Percentiles rank a stretch among this genome's conserved stretches.
Evolutionary conservation across 768 basidiomycete genomes (phyloP).

Genomic region (Leccinum obscurum): DNA sequence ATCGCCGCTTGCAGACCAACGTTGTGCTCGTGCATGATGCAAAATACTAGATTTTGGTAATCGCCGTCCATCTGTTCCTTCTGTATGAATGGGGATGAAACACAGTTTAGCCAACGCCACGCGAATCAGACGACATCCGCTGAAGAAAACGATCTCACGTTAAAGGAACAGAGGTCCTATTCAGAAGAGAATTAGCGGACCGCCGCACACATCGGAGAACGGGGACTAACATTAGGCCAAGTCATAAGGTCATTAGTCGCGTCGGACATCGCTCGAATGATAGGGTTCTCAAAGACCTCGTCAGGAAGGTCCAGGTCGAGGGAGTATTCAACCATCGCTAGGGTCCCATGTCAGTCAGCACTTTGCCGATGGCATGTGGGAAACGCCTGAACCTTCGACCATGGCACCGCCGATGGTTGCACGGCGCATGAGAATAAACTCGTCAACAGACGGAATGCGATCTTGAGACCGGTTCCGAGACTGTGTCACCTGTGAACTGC

Average conservation of each 20-base stretch:
- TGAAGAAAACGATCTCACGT: slow-evolving; percentile 22
- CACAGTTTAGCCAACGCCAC: slow-evolving; percentile 6
- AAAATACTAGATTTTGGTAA: slow-evolving; percentile 42
- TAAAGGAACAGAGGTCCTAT: slow-evolving; percentile 32
- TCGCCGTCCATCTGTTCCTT: slow-evolving; percentile 42
- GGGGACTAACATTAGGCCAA: slow-evolving; percentile 39
- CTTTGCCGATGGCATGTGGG: neutral
- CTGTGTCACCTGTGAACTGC: slow-evolving; percentile 37
- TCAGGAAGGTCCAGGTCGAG: slow-evolving; percentile 39
- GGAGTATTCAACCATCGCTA: slow-evolving; percentile 39
- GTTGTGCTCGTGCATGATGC: slow-evolving; percentile 37
- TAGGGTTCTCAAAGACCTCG: slow-evolving; percentile 35
- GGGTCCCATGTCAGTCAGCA: slow-evolving; percentile 4
- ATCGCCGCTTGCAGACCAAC: slow-evolving; percentile 36
- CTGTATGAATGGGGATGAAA: slow-evolving; percentile 17
- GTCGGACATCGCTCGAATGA: slow-evolving; percentile 39
- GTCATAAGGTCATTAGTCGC: slow-evolving; percentile 43
- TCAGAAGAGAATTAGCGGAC: slow-evolving; percentile 13
- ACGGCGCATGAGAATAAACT: slow-evolving; percentile 39
- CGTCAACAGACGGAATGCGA: slow-evolving; percentile 38
- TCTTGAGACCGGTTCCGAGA: slow-evolving; percentile 37
- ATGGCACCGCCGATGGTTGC: slow-evolving; percentile 38
- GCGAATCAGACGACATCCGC: slow-evolving; percentile 7
- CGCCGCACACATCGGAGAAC: slow-evolving; percentile 2
- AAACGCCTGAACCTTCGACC: slow-evolving; percentile 36